Evolutionary conservation across 257 asterid species (phyloP).

Genomic region (Solanum pennellii): DNA sequence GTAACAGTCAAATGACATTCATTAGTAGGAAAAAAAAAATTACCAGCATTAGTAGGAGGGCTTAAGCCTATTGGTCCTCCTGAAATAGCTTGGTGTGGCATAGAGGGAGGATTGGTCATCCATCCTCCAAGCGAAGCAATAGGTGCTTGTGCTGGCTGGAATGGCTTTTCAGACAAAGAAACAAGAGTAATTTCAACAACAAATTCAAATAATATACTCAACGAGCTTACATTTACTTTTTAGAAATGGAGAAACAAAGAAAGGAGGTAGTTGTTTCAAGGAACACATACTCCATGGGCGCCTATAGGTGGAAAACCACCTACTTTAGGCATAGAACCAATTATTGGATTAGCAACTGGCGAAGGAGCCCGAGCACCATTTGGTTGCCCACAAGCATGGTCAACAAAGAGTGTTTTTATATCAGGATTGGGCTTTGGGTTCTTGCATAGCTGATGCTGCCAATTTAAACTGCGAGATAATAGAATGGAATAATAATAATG

Average conservation of each 20-base stretch:
- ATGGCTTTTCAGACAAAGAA: conserved; percentile 9
- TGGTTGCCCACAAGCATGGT: conserved; percentile 45
- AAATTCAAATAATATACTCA: background rate
- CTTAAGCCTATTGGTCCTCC: conserved; percentile 31
- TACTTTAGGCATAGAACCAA: conserved; percentile 27
- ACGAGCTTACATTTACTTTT: background rate
- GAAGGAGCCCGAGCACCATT: conserved; percentile 34
- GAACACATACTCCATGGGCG: conserved; percentile 38
- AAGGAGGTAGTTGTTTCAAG: background rate
- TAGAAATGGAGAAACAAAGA: background rate
- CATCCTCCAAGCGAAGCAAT: conserved; percentile 37
- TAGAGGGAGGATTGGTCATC: conserved; percentile 33
- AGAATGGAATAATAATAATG: background rate
- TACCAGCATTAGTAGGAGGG: conserved; percentile 41
- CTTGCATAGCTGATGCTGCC: conserved; percentile 64
- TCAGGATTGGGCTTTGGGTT: conserved; percentile 52
- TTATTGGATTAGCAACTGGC: conserved; percentile 23
- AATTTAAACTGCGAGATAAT: conserved; percentile 36
- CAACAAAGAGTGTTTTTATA: conserved; percentile 41
- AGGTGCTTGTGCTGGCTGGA: conserved; percentile 33
- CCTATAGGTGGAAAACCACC: conserved; percentile 39
- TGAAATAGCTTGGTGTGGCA: conserved; percentile 32
- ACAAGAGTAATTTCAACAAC: background rate
- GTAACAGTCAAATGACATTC: background rate
- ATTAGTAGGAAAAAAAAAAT: background rate